Percentiles rank a stretch among this genome's conserved stretches.
These are phyloP conservation scores for Rhizophora mangle DNA, from an alignment of 345 rosid species.

Conservation along the genomic window DNA sequence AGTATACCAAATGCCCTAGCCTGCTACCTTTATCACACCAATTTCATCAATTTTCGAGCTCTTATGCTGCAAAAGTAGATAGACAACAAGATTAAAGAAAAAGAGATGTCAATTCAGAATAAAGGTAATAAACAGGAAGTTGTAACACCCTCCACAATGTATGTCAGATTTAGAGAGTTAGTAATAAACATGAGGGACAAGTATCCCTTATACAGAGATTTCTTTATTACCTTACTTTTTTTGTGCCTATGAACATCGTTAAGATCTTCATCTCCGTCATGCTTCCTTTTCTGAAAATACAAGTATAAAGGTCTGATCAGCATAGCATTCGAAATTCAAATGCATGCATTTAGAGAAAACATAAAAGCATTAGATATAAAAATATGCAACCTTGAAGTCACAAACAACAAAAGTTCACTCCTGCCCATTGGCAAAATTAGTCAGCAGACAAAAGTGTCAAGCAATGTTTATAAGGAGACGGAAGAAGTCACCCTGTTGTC, in stretches of 20 bases:
- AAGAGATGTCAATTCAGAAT: neutral
- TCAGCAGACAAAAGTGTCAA: neutral
- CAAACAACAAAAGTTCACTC: neutral
- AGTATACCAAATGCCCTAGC: conserved; percentile 47
- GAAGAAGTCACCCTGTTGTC: neutral
- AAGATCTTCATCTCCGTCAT: conserved; percentile 84
- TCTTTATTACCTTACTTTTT: conserved; percentile 77
- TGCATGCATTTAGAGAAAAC: neutral
- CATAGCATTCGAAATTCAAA: conserved; percentile 7
- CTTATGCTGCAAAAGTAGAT: conserved; percentile 61
- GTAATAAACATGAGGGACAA: neutral
- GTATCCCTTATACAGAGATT: neutral
- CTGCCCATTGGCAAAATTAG: neutral
- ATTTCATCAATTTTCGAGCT: conserved; percentile 84
- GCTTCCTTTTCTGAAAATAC: conserved; percentile 86
- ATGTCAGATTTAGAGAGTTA: neutral
- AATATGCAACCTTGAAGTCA: neutral
- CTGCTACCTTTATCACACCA: conserved; percentile 83
- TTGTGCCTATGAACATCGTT: conserved; percentile 81
- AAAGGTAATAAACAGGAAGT: neutral
- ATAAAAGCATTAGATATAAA: neutral
- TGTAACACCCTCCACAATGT: neutral
- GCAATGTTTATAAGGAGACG: neutral
- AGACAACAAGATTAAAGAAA: neutral
- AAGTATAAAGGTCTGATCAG: conserved; percentile 12